Percentiles rank a stretch among this genome's conserved stretches.
phyloP scores from a whole-genome alignment of 768 basidiomycete species.

The Suillus occidentalis region DNA sequence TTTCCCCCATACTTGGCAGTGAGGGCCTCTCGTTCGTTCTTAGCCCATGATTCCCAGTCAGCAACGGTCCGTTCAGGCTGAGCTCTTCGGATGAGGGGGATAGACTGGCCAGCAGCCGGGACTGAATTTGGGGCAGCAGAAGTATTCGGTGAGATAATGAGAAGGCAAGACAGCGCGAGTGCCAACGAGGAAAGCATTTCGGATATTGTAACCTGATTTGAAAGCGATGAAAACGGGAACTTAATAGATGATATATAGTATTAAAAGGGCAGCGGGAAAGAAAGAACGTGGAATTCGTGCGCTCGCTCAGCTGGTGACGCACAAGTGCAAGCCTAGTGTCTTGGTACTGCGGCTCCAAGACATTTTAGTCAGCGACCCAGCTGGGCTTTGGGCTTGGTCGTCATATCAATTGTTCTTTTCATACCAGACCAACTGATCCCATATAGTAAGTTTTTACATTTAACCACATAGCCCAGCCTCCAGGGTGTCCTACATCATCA shows the following conservation, averaged over 20 bases:
- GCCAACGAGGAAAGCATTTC: slow-evolving; percentile 18
- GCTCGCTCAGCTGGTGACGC: slow-evolving; percentile 9
- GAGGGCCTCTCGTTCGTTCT: slow-evolving; percentile 44
- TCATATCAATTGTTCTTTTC: not conserved
- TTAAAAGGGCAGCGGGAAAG: not conserved
- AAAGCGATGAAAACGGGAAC: not conserved
- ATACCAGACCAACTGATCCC: not conserved
- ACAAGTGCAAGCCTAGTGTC: not conserved
- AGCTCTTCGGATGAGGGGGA: slow-evolving; percentile 22
- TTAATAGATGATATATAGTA: slow-evolving; percentile 5
- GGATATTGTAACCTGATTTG: not conserved
- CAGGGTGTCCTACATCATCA: not conserved
- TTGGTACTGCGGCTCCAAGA: slow-evolving; percentile 10
- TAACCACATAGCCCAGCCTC: not conserved
- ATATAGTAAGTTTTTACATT: not conserved
- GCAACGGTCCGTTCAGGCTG: slow-evolving; percentile 16
- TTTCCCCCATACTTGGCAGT: slow-evolving; percentile 46
- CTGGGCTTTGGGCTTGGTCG: not conserved
- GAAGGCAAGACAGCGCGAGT: slow-evolving; percentile 12
- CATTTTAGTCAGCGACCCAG: not conserved
- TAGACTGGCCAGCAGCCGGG: slow-evolving; percentile 19
- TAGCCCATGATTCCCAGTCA: slow-evolving; percentile 58
- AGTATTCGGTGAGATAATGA: slow-evolving; percentile 16
- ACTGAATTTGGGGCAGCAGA: slow-evolving; percentile 19
- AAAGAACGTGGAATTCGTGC: not conserved